These are phyloP conservation scores for Gossypium lobatum DNA, from an alignment of 441 rosid genomes.

Conservation along the genomic window DNA sequence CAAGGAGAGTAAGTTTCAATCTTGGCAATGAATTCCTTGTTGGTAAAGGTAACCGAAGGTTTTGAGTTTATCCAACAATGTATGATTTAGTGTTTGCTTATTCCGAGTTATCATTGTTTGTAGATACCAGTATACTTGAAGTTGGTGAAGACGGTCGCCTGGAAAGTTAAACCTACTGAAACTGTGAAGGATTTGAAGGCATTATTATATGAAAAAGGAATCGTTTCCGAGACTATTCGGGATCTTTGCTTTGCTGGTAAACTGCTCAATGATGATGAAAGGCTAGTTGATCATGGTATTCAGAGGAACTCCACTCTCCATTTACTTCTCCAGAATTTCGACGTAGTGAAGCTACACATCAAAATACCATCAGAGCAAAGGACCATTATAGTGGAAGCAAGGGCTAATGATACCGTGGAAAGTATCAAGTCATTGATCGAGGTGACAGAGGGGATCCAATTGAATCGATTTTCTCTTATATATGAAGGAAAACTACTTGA, in stretches of 20 bases:
- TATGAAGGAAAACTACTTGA: slow-evolving; percentile 23
- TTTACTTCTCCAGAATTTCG: slow-evolving; percentile 4
- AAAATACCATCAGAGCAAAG: slow-evolving; percentile 14
- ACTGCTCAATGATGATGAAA: slow-evolving; percentile 13
- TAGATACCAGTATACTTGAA: slow-evolving; percentile 29
- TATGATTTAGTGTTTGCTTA: neutral
- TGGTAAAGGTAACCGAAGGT: neutral
- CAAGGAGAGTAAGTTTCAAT: neutral
- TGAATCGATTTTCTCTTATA: slow-evolving; percentile 18
- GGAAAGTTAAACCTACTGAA: slow-evolving; percentile 13
- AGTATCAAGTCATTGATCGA: slow-evolving; percentile 23
- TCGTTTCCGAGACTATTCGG: slow-evolving; percentile 12
- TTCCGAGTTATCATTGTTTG: neutral
- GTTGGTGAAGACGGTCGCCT: slow-evolving; percentile 21
- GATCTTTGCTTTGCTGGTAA: slow-evolving; percentile 18
- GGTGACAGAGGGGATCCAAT: slow-evolving; percentile 17
- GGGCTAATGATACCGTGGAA: slow-evolving; percentile 14
- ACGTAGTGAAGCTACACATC: slow-evolving; percentile 12
- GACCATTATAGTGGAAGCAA: slow-evolving; percentile 18
- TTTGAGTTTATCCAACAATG: neutral
- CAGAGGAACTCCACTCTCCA: slow-evolving; percentile 4
- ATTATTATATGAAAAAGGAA: slow-evolving; percentile 21
- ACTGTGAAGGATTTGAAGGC: slow-evolving; percentile 23
- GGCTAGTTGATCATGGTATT: slow-evolving; percentile 19
- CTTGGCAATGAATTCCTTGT: neutral